Percentiles rank a stretch among this genome's conserved stretches.
phyloP scores from a whole-genome alignment of 768 basidiomycete genomes.

The Mrakia hoshinonis region DNA sequence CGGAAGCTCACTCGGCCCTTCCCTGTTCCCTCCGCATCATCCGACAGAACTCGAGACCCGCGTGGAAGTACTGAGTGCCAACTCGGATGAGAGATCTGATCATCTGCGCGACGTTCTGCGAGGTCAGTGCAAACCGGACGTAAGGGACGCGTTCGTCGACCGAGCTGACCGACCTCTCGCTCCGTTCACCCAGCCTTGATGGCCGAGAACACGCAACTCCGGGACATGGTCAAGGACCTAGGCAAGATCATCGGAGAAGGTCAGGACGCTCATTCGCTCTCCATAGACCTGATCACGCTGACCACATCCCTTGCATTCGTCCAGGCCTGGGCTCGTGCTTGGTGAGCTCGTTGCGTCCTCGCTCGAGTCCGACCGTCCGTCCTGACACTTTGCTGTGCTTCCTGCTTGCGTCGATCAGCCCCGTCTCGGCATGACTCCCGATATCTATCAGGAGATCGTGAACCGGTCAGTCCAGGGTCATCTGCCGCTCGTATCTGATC shows the following conservation, averaged over 20 bases:
- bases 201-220: slow-evolving; percentile 24
- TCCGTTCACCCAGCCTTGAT: slow-evolving; percentile 8
- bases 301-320: no score
- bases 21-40: not conserved
- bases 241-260: slow-evolving; percentile 17
- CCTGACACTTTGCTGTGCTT: not conserved
- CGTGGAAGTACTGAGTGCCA: slow-evolving; percentile 21
- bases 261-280: not conserved
- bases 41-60: slow-evolving; percentile 20
- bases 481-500: not conserved
- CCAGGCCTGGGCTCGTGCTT: not conserved
- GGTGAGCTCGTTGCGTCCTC: not conserved
- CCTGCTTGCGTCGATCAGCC: not conserved
- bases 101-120: slow-evolving; percentile 23
- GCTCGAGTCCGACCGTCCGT: no score
- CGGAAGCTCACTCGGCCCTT: not conserved
- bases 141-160: not conserved
- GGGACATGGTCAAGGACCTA: slow-evolving; percentile 9
- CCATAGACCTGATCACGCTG: not conserved
- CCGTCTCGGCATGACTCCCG: slow-evolving; percentile 14
- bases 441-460: slow-evolving; percentile 24
- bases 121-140: slow-evolving; percentile 6
- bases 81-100: slow-evolving; percentile 14
- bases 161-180: not conserved
- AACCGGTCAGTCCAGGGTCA: not conserved